Conservation (phyloP, 139 green algal species). For the Edaphochlamys debaryana region DNA sequence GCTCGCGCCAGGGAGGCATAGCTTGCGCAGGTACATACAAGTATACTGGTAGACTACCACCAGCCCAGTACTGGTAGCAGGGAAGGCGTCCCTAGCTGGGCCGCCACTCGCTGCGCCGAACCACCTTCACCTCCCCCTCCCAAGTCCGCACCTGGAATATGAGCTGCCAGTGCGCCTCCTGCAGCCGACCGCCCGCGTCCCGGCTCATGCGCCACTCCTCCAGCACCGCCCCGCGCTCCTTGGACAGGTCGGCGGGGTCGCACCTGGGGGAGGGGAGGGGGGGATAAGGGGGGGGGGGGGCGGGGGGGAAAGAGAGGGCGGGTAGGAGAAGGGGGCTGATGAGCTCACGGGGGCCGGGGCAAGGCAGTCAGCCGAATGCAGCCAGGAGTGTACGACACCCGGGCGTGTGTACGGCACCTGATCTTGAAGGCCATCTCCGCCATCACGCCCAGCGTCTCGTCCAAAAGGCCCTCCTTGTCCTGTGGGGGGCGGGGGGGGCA, state of each 20-base stretch:
- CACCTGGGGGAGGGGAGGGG: slow-evolving; percentile 56
- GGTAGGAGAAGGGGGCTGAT: too few relatives aligned
- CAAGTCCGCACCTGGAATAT: slow-evolving; percentile 78
- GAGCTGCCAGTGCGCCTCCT: slow-evolving; percentile 87
- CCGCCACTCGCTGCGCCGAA: too few relatives aligned
- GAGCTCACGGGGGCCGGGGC: too few relatives aligned
- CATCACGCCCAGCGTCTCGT: slow-evolving; percentile 75
- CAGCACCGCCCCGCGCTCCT: slow-evolving; percentile 90
- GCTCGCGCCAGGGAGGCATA: not conserved
- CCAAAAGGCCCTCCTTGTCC: slow-evolving; percentile 60
- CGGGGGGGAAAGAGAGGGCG: too few relatives aligned
- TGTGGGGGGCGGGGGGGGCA: not conserved
- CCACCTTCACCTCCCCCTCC: too few relatives aligned
- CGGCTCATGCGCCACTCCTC: slow-evolving; percentile 85
- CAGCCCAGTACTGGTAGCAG: too few relatives aligned
- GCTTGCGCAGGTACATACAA: too few relatives aligned
- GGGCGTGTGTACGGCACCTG: slow-evolving; percentile 59
- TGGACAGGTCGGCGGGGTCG: slow-evolving; percentile 76
- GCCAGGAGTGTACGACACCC: too few relatives aligned
- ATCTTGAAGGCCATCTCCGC: slow-evolving; percentile 85
- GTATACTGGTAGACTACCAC: too few relatives aligned
- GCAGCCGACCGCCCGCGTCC: slow-evolving; percentile 63
- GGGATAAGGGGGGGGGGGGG: too few relatives aligned
- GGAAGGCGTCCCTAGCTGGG: too few relatives aligned
- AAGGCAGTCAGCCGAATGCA: too few relatives aligned